Evolutionary conservation across 768 basidiomycete genomes (phyloP), one percentile per base, ranked within the genome.

Genomic region (Tylopilus sp.): DNA sequence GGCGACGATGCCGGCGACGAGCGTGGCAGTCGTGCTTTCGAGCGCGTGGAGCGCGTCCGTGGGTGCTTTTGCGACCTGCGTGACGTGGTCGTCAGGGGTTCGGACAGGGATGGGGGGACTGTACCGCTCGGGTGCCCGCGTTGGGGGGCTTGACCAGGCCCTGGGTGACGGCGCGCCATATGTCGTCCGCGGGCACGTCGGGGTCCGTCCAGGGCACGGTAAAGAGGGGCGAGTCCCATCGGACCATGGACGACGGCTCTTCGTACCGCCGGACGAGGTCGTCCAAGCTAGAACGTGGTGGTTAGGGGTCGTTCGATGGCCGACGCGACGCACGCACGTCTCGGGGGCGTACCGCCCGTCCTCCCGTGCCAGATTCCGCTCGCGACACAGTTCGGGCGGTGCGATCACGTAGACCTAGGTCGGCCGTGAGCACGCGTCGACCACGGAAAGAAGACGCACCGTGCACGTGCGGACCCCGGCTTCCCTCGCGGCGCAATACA

Each of bases 191-290:
- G 4, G 89, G 86, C 10, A 87, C 68, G 26, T 77, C 74, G 16
- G 81, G 75, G 54, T 93, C 92, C 26, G 81, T 78, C 81, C 86
- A 92, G 5, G 85, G 72, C 1, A 97, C 73, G 2, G 90, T 92
- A 68, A 97, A 90, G 37, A 98, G 78, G 0, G 97, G 96, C 0
- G 96, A 90, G 69, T 99, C 96, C 96, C 96, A 99, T 45, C 96
- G 84, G n/a, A 91, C 95, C 88, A 95, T 95, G 5, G 94, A 95
- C 0, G 92, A 94, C 0, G 97, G 97, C 63, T 98, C 97, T 72
- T 99, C 97, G 61, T 85, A 98, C 46, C 96, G 79, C 63, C 86
- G 76, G 31, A 98, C 70, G 4, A 99, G 81, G 67, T 55, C 60
- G 17, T 62, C 50, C 50, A 52, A 33, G 9, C 54, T 57, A n/a